Evolutionary conservation across 257 asterid species (phyloP).

Genomic region (Solanum dulcamara): DNA sequence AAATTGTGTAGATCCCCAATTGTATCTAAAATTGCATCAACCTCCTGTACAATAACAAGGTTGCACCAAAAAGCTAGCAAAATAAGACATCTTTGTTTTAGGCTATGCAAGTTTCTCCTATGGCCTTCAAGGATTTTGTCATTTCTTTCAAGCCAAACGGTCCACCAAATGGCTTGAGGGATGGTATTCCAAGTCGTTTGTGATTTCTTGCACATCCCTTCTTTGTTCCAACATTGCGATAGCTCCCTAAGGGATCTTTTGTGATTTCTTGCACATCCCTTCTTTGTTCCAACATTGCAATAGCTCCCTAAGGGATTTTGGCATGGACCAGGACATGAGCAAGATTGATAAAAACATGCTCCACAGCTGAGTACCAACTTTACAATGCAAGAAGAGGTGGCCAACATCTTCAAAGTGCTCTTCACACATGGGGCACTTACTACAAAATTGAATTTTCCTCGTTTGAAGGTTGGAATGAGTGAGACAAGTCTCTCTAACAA

Average conservation of each 20-base stretch:
- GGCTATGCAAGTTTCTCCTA: not conserved
- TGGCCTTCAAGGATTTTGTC: not conserved
- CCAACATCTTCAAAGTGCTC: not conserved
- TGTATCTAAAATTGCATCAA: not conserved
- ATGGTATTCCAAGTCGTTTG: not conserved
- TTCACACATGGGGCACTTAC: not conserved
- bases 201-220: not conserved
- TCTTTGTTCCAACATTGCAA: not conserved
- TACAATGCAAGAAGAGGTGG: not conserved
- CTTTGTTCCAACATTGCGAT: not conserved
- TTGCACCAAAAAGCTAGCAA: not conserved
- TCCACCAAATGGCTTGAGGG: not conserved
- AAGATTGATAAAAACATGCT: not conserved
- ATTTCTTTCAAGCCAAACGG: not conserved
- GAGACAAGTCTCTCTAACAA: not conserved
- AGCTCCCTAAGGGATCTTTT: not conserved
- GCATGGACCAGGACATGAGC: not conserved
- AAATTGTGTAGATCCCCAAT: not conserved
- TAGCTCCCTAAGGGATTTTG: not conserved
- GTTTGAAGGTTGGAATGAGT: not conserved
- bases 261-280: not conserved
- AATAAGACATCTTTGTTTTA: not conserved
- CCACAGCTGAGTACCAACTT: not conserved
- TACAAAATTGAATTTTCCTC: not conserved
- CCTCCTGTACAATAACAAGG: not conserved